phyloP scores from a whole-genome alignment of 331 rosid genomes.

The Quercus lobata region DNA sequence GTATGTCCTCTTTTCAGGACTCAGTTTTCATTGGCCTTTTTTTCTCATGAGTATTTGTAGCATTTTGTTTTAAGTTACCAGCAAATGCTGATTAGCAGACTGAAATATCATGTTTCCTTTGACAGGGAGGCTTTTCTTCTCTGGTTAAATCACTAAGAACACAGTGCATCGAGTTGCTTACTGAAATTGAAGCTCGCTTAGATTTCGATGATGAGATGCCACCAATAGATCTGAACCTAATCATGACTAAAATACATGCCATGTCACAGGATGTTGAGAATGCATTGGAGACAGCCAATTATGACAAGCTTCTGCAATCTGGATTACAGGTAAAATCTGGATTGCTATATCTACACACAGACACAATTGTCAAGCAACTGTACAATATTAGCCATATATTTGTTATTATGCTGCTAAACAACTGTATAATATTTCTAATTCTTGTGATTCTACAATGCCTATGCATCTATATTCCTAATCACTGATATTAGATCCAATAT shows the following conservation, averaged over 20 bases:
- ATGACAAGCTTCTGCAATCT: conserved; percentile 94
- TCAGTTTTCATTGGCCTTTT: neutral
- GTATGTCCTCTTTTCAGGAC: conserved; percentile 30
- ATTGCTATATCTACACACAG: neutral
- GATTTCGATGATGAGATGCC: conserved; percentile 98
- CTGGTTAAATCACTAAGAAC: conserved; percentile 62
- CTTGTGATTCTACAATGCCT: neutral
- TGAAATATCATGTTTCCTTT: conserved; percentile 10
- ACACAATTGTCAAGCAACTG: neutral
- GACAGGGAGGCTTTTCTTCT: conserved; percentile 90
- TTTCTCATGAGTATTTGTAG: neutral
- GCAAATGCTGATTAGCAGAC: neutral
- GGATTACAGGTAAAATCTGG: conserved; percentile 70
- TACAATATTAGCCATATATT: too few species aligned
- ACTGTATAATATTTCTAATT: neutral
- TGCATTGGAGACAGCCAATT: conserved; percentile 87
- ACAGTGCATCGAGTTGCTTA: conserved; percentile 85
- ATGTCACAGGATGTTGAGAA: conserved; percentile 77
- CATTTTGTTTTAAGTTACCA: conserved; percentile 6
- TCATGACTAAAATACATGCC: conserved; percentile 49
- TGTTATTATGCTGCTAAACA: too few species aligned
- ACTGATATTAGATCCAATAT: neutral
- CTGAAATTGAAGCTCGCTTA: conserved; percentile 94
- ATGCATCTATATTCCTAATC: neutral
- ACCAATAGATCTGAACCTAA: conserved; percentile 53